These are phyloP conservation scores for Leptographium lundbergii DNA, from an alignment of 2,329 filamentous ascomycete genomes.

Conservation along the genomic window DNA sequence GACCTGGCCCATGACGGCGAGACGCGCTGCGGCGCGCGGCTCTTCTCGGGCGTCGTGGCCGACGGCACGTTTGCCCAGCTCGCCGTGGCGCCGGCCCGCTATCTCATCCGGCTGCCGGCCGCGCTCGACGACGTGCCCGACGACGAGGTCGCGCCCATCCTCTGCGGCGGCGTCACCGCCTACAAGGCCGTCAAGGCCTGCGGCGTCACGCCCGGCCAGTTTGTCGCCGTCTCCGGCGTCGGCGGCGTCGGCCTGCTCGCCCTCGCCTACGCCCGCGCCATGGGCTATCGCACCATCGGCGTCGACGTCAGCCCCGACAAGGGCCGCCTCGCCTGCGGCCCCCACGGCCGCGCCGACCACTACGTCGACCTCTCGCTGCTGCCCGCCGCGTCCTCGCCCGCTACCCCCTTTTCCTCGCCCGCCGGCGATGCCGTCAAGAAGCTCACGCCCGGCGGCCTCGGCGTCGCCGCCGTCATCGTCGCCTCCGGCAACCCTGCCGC, in stretches of 20 bases:
- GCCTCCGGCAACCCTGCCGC: slow-evolving; percentile 18
- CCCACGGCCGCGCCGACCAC: slow-evolving; percentile 20
- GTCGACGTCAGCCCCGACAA: slow-evolving; percentile 23
- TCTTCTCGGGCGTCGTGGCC: slow-evolving; percentile 20
- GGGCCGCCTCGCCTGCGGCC: slow-evolving; percentile 12
- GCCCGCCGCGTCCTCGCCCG: background rate
- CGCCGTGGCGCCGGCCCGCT: slow-evolving; percentile 21
- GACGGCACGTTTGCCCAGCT: slow-evolving; percentile 29
- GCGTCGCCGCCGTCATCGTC: slow-evolving; percentile 19
- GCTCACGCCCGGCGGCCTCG: slow-evolving; percentile 13
- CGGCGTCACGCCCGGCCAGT: slow-evolving; percentile 20
- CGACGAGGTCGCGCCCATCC: slow-evolving; percentile 25
- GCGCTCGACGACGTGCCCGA: slow-evolving; percentile 19
- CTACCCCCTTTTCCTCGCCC: slow-evolving; percentile 6
- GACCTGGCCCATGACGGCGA: slow-evolving; percentile 19
- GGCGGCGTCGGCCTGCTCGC: slow-evolving; percentile 26
- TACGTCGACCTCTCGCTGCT: slow-evolving; percentile 22
- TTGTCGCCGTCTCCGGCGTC: slow-evolving; percentile 24
- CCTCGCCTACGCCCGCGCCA: slow-evolving; percentile 25
- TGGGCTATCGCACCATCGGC: slow-evolving; percentile 28
- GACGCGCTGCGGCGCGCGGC: slow-evolving; percentile 20
- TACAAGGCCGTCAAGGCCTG: slow-evolving; percentile 27
- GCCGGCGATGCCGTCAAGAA: slow-evolving; percentile 15
- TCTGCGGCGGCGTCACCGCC: slow-evolving; percentile 30
- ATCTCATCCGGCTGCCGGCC: slow-evolving; percentile 19